These are phyloP conservation scores for Licmophora abbreviata DNA, from an alignment of 108 stramenopile genomes.

Conservation along the genomic window DNA sequence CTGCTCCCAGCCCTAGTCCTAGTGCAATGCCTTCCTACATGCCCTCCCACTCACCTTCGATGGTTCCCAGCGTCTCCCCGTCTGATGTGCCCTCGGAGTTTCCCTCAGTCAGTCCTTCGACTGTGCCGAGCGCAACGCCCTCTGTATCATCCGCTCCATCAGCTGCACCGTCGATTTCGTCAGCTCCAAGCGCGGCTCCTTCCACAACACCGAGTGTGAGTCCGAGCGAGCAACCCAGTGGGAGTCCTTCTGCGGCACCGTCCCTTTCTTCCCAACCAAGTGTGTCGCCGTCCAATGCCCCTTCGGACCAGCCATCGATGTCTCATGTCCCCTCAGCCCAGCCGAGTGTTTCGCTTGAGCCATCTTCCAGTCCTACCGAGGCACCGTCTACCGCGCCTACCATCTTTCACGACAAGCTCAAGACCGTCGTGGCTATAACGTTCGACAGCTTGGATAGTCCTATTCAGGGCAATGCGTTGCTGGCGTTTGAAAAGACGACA, in stretches of 20 bases:
- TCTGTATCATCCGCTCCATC: constrained; percentile 4
- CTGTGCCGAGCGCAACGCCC: background rate
- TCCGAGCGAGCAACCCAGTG: background rate
- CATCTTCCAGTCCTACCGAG: background rate
- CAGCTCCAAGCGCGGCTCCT: background rate
- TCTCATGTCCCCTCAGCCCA: no score
- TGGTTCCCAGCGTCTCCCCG: constrained; percentile 2
- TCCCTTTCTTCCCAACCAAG: background rate
- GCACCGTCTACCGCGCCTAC: constrained; percentile 2
- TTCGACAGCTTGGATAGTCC: background rate
- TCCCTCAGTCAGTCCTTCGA: no score
- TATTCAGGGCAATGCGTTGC: background rate
- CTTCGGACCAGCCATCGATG: no score
- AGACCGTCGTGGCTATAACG: background rate
- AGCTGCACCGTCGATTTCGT: background rate
- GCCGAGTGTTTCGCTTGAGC: no score
- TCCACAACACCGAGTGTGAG: background rate
- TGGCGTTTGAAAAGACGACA: background rate
- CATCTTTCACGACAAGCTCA: background rate
- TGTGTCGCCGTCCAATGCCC: background rate
- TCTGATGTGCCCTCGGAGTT: background rate
- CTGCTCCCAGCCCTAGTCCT: constrained; percentile 6
- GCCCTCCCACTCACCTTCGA: background rate
- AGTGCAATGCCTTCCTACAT: background rate
- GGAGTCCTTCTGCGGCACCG: background rate